Evolutionary conservation across 164 flowering plant species (phyloP).

Genomic region (Vitis riparia): DNA sequence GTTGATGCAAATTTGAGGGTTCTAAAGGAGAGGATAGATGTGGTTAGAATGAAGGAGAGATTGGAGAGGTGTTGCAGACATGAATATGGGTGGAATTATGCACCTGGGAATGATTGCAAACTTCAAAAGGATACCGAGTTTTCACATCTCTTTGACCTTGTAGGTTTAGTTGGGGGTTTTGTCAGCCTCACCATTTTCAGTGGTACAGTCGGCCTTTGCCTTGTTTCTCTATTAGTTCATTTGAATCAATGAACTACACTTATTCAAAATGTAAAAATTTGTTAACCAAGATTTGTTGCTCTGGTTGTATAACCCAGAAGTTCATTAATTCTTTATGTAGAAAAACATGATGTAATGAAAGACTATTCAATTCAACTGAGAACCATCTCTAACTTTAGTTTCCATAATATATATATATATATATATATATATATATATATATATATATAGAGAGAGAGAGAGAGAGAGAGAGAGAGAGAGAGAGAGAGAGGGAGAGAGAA

Average conservation of each 20-base stretch:
- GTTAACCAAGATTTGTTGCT: too few relatives aligned
- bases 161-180: conserved; percentile 14
- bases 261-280: too few relatives aligned
- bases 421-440: too few relatives aligned
- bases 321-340: too few relatives aligned
- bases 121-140: conserved; percentile 6
- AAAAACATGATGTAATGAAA: too few relatives aligned
- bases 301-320: too few relatives aligned
- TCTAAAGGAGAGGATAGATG: conserved; percentile 29
- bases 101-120: conserved; percentile 14
- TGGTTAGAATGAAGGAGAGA: conserved; percentile 26
- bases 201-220: conserved; percentile 25
- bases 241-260: conserved; percentile 5
- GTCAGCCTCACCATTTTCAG: conserved; percentile 22
- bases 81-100: conserved; percentile 33
- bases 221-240: conserved; percentile 27
- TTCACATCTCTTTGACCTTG: conserved; percentile 18
- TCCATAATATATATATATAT: too few relatives aligned
- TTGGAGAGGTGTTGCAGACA: conserved; percentile 18
- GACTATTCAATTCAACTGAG: too few relatives aligned
- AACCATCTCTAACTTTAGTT: too few relatives aligned
- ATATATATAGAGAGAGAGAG: too few relatives aligned
- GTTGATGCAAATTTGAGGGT: conserved; percentile 36
- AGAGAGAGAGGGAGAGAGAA: too few relatives aligned
- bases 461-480: too few relatives aligned